A percentile compares a stretch with the other conserved stretches of the same genome.
Evolutionary conservation across 2,329 filamentous ascomycete species (phyloP).

Genomic region (Curvularia spicifera): DNA sequence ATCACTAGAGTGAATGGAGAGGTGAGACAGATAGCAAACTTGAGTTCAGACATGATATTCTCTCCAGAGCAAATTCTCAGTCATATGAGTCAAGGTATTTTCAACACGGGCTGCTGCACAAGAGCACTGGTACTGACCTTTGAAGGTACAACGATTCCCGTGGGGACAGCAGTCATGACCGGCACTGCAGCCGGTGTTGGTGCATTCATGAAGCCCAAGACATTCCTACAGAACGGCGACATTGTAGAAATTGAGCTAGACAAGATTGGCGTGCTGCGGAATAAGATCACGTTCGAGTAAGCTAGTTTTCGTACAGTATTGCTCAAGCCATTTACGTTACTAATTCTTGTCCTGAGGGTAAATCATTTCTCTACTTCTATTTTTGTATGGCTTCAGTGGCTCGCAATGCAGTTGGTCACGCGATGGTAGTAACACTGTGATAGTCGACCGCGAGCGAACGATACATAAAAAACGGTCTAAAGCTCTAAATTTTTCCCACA

Average conservation of each 20-base stretch:
- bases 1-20: slow-evolving; percentile 20
- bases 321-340: too few species aligned
- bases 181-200: slow-evolving; percentile 40
- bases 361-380: too few species aligned
- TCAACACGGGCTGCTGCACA: not conserved
- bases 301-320: not conserved
- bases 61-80: slow-evolving; percentile 44
- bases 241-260: slow-evolving; percentile 23
- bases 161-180: slow-evolving; percentile 54
- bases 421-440: too few species aligned
- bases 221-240: slow-evolving; percentile 25
- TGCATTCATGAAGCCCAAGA: slow-evolving; percentile 27
- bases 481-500: too few species aligned
- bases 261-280: slow-evolving; percentile 17
- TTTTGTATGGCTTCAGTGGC: too few species aligned
- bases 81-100: slow-evolving; percentile 40
- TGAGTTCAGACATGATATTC: slow-evolving; percentile 10
- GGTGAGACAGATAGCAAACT: slow-evolving; percentile 10
- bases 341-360: too few species aligned
- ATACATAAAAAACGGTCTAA: too few species aligned
- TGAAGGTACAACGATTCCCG: slow-evolving; percentile 46
- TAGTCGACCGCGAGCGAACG: too few species aligned
- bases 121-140: slow-evolving; percentile 16
- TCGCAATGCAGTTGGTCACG: too few species aligned
- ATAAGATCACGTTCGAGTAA: slow-evolving; percentile 12